phyloP scores from a whole-genome alignment of 2,329 filamentous ascomycete species.

The Xylaria hypoxylon region DNA sequence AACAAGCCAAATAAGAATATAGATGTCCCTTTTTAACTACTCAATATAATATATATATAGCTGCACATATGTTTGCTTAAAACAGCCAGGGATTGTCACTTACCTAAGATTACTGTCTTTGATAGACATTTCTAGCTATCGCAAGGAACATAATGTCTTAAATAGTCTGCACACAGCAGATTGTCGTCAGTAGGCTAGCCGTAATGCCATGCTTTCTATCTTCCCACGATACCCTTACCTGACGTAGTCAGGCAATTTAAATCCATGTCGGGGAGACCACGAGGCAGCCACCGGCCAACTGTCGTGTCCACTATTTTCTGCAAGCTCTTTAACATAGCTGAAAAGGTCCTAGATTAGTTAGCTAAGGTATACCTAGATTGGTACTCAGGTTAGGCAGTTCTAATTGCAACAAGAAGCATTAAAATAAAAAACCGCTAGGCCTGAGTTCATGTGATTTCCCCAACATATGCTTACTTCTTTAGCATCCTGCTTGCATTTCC shows the following conservation, averaged over 20 bases:
- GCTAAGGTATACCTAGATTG: not conserved
- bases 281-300: constrained; percentile 12
- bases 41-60: too few species aligned
- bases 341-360: constrained; percentile 3
- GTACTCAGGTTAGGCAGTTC: not conserved
- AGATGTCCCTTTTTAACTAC: too few species aligned
- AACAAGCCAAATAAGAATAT: too few species aligned
- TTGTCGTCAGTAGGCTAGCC: not conserved
- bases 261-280: constrained; percentile 23
- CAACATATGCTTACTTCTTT: too few species aligned
- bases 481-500: too few species aligned
- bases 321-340: constrained; percentile 36
- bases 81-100: not conserved
- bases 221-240: not conserved
- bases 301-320: constrained; percentile 35
- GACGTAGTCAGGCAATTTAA: constrained; percentile 15
- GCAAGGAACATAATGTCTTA: not conserved
- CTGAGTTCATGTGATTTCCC: too few species aligned
- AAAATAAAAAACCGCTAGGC: not conserved
- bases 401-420: not conserved
- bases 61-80: too few species aligned
- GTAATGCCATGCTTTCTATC: not conserved
- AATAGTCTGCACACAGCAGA: not conserved
- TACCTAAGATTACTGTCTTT: not conserved
- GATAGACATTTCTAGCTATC: not conserved